Evolutionary conservation across 2,329 filamentous ascomycete genomes (phyloP).

Genomic region (Talaromyces rugulosus): DNA sequence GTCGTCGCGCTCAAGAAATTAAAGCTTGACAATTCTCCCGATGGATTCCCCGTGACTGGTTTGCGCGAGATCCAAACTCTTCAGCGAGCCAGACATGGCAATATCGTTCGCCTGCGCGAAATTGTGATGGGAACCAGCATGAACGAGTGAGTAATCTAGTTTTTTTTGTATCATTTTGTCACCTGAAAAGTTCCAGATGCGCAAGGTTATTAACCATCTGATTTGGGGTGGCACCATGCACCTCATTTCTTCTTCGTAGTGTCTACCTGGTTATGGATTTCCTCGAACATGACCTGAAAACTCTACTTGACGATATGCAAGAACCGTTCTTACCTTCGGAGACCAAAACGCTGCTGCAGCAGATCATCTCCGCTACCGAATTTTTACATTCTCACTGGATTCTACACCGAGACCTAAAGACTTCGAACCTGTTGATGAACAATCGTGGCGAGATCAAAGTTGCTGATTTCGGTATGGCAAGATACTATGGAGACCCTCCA

Average conservation of each 20-base stretch:
- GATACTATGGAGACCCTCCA: slow-evolving; percentile 76
- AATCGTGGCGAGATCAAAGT: slow-evolving; percentile 94
- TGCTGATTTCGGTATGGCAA: slow-evolving; percentile 96
- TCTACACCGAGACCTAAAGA: slow-evolving; percentile 89
- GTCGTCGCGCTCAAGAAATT: slow-evolving; percentile 91
- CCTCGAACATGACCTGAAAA: slow-evolving; percentile 93
- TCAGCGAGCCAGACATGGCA: slow-evolving; percentile 71
- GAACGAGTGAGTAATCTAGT: slow-evolving; percentile 49
- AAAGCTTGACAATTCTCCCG: slow-evolving; percentile 75
- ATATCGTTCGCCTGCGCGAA: slow-evolving; percentile 78
- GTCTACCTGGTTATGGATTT: slow-evolving; percentile 97
- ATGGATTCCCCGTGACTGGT: slow-evolving; percentile 88
- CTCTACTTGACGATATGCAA: slow-evolving; percentile 86
- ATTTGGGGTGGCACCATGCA: slow-evolving; percentile 8
- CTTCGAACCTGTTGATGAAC: slow-evolving; percentile 88
- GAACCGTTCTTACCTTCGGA: slow-evolving; percentile 91
- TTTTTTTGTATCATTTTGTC: background rate
- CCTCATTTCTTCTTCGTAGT: slow-evolving; percentile 42
- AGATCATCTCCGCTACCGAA: slow-evolving; percentile 73
- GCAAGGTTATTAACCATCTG: slow-evolving; percentile 31
- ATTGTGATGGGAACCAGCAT: slow-evolving; percentile 71
- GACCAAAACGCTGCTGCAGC: slow-evolving; percentile 81
- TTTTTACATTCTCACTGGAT: slow-evolving; percentile 91
- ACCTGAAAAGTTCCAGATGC: slow-evolving; percentile 36
- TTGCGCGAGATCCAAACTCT: slow-evolving; percentile 91